Evolutionary conservation across 176 grass and related monocot species (phyloP).

Genomic region (Zoysia japonica): DNA sequence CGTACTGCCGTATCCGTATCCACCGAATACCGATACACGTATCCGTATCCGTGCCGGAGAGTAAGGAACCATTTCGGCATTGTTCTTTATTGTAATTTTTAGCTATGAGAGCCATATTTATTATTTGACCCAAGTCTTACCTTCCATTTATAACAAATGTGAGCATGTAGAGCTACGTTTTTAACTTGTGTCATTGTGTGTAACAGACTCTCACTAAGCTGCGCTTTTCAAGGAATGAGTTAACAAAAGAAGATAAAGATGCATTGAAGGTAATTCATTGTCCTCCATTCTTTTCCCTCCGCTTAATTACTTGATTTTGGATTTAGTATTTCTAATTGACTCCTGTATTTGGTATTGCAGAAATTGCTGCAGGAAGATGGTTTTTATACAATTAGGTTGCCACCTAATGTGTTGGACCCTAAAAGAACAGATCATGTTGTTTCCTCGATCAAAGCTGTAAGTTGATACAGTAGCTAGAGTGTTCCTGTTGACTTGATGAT

Average conservation of each 20-base stretch:
- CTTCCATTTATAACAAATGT: not conserved
- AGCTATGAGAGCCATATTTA: no score
- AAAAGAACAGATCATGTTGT: constrained; percentile 63
- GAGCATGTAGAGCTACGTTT: not conserved
- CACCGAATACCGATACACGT: no score
- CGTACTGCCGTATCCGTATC: no score
- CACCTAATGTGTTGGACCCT: constrained; percentile 82
- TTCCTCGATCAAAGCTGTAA: constrained; percentile 93
- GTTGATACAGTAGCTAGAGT: constrained; percentile 38
- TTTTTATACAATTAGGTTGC: constrained; percentile 82
- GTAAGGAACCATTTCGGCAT: no score
- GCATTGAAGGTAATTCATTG: constrained; percentile 67
- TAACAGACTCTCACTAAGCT: constrained; percentile 90
- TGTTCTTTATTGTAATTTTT: no score
- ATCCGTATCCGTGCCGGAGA: no score
- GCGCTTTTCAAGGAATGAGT: constrained; percentile 75
- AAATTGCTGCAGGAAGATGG: constrained; percentile 79
- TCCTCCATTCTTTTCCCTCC: not conserved
- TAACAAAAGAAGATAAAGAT: constrained; percentile 64
- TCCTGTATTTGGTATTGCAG: constrained; percentile 47
- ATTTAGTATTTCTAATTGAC: not conserved
- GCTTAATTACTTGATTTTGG: constrained; percentile 3
- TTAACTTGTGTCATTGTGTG: constrained; percentile 28
- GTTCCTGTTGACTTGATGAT: not conserved
- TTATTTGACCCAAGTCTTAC: no score